phyloP scores from a whole-genome alignment of 345 rosid genomes.

The Ceriops decandra region DNA sequence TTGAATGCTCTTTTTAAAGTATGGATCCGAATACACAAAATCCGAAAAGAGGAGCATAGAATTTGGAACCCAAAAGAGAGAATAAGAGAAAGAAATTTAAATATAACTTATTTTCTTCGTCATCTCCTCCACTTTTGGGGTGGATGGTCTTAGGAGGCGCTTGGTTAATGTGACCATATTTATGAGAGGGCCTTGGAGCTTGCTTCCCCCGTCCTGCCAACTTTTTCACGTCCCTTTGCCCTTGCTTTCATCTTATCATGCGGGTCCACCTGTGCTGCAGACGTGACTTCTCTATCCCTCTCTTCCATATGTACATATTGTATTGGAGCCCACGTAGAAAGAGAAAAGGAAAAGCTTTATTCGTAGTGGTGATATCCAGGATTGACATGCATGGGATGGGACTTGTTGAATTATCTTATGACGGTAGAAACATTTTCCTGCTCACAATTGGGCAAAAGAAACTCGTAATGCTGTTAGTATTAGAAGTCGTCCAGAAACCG shows the following conservation, averaged over 20 bases:
- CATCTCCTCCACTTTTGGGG: conserved; percentile 6
- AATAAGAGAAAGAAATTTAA: not conserved
- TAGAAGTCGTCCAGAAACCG: too few species aligned
- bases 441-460: too few species aligned
- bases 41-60: not conserved
- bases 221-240: conserved; percentile 43
- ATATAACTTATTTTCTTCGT: conserved; percentile 6
- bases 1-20: not conserved
- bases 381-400: too few species aligned
- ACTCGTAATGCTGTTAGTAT: too few species aligned
- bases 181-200: conserved; percentile 43
- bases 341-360: too few species aligned
- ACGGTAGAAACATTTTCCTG: too few species aligned
- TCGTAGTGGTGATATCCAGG: too few species aligned
- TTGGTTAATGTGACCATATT: conserved; percentile 18
- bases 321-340: too few species aligned
- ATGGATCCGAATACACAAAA: not conserved
- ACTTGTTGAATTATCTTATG: too few species aligned
- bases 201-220: conserved; percentile 46
- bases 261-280: conserved; percentile 41
- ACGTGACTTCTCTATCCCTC: conserved; percentile 8
- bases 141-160: not conserved
- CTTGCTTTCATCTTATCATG: conserved; percentile 42
- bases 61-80: too few species aligned
- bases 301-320: too few species aligned